Evolutionary conservation across 768 basidiomycete genomes (phyloP), one percentile per base, ranked within the genome.

Genomic region (Suillus luteus): DNA sequence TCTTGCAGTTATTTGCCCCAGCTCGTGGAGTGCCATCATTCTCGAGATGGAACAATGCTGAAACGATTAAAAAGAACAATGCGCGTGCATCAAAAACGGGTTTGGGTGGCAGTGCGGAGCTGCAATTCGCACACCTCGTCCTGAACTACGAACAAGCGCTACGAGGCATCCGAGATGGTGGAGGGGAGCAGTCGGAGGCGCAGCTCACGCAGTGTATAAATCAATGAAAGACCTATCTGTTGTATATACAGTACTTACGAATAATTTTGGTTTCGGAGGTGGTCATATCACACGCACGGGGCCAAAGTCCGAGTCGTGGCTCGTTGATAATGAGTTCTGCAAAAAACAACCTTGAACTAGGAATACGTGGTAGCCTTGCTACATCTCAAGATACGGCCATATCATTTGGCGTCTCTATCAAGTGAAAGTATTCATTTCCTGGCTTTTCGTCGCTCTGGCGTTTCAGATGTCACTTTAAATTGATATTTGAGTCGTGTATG

Each of bases 1-100:
- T 40, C 41, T 57, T 51, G 51, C 63, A 92, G 91, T 73, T 92
- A 37, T 93, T 92, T 73, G 84, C 86, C 2, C 89, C 90, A 15
- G 76, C 82, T 8, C 73, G 75, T 10, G 77, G 77, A 5, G 64
- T 71, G 1, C 85, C 85, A 67, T 52, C 61, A 33, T 89, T 86
- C 69, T 91, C 90, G 57, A 83, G 80, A 65, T 80, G 84, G 62
- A 69, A 72, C 27, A 79, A 84, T 63, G 84, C 84, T 1, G 76
- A 83, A 6, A 70, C 75, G 24, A 92, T 92, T 62, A 79, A 90
- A 40, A 72, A 79, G 61, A 76, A 74, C n/a, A 92, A 93, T 71
- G 70, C 71, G 15, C 79, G 80, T 48, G 71, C 74, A 43, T 68
- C 78, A 62, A 70, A 68, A 43, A 63, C 67, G 48, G 63, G 70